Evolutionary conservation across 1,139 yeast genomes (phyloP).

Genomic region (Taiozyma sp.): DNA sequence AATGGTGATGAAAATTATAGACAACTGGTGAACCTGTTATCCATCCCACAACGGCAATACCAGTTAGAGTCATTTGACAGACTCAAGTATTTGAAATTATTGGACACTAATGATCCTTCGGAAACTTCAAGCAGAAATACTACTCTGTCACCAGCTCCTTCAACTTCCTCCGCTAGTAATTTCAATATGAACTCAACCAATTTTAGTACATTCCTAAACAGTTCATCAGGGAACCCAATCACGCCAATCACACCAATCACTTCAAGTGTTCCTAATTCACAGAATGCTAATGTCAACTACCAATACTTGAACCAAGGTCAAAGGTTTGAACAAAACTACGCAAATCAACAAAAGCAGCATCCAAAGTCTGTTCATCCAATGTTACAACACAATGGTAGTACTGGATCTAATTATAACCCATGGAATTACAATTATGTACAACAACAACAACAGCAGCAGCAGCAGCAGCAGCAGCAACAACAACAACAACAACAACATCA

Average conservation of each 20-base stretch:
- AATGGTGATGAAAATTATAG: slow-evolving; percentile 22
- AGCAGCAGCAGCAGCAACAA: too few relatives aligned
- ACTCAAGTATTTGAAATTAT: background rate
- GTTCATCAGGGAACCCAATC: background rate
- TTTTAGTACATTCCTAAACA: background rate
- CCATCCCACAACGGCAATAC: background rate
- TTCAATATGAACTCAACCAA: background rate
- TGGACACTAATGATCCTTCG: background rate
- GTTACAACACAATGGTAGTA: background rate
- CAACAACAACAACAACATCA: too few relatives aligned
- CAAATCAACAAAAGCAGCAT: background rate
- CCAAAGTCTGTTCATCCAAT: background rate
- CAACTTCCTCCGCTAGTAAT: background rate
- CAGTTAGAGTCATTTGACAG: background rate
- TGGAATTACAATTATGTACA: background rate
- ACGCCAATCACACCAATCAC: background rate
- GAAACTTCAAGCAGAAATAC: background rate
- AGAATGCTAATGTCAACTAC: background rate
- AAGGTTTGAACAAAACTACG: background rate
- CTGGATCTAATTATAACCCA: background rate
- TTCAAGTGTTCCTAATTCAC: background rate
- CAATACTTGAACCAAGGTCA: background rate
- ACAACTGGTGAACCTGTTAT: background rate
- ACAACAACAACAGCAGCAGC: background rate
- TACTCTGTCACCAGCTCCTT: background rate